These are phyloP conservation scores for Artemisia tridentata DNA, from an alignment of 129 eudicot genomes.

Conservation along the genomic window DNA sequence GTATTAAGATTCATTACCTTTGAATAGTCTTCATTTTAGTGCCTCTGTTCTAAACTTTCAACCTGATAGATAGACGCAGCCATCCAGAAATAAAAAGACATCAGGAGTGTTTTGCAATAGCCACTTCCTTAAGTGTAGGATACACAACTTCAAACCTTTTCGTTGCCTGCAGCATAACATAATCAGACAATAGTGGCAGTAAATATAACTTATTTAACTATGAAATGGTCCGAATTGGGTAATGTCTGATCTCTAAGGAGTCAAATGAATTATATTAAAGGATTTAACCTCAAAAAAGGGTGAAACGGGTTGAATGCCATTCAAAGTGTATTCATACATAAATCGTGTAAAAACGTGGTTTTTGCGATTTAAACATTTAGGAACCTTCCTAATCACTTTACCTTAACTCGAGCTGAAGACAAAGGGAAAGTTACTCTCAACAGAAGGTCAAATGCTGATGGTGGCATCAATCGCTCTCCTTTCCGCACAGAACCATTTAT, in stretches of 20 bases:
- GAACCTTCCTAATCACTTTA: neutral
- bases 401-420: constrained; percentile 86
- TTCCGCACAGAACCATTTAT: constrained; percentile 75
- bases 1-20: too few relatives aligned
- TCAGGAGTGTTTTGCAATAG: constrained; percentile 47
- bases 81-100: too few relatives aligned
- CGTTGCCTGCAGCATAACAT: constrained; percentile 59
- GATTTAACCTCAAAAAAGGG: neutral
- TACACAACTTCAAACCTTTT: constrained; percentile 93
- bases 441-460: constrained; percentile 68
- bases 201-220: too few relatives aligned
- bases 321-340: neutral
- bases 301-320: neutral
- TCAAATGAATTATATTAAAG: too few relatives aligned
- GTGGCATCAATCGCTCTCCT: constrained; percentile 91
- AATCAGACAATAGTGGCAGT: too few relatives aligned
- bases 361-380: too few relatives aligned
- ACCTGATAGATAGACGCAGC: too few relatives aligned
- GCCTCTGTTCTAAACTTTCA: too few relatives aligned
- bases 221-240: too few relatives aligned
- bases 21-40: too few relatives aligned
- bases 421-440: constrained; percentile 65
- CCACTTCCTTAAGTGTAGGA: constrained; percentile 80
- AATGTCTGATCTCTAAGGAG: too few relatives aligned
- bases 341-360: neutral